Base-by-base conservation (phyloP, 768 basidiomycete genomes). In the Candolleomyces efflorescens region DNA sequence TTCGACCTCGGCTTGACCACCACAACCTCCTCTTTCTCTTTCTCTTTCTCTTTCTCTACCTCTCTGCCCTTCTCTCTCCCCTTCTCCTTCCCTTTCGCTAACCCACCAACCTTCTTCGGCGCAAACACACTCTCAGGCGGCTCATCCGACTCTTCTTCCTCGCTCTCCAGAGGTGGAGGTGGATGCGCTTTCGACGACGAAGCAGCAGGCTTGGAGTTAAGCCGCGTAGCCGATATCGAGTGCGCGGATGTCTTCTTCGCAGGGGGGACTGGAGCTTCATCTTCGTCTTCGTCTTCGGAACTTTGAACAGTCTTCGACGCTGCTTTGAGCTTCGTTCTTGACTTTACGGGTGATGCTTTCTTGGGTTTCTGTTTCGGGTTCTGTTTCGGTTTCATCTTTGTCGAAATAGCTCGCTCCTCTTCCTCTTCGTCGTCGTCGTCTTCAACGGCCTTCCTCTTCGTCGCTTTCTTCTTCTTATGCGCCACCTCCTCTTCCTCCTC, bases 381-480 rank as follows among this genome's bases (percentile, higher is more conserved):
- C 0, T 41, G 44, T 10, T 41, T 49, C 32, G 32, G 11, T 32
- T 32, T 32, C 32, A 11, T 7, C 32, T 27, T 59, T 46, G 13
- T 48, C 51, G 9, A 32, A 32, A 50, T 46, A 12, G 46, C 23
- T 26, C n/a, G 27, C 11, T 27, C 41, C 41, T 58, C 53, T 51
- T 56, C 57, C 48, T 65, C 46, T 62, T 60, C 13, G 58, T 13
- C 20, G 36, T 36, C 24, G 7, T 56, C 58, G 15, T 55, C 36
- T 37, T 54, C 20, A 17, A 52, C 50, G 48, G 26, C 54, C 56
- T 12, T 36, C 36, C 38, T 53, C 53, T 15, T 6, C 5, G 15
- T 43, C n/a, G n/a, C n/a, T n/a, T n/a, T n/a, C n/a, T n/a, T n/a
- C n/a, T n/a, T n/a, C n/a, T n/a, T n/a, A n/a, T n/a, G n/a, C n/a